These are phyloP conservation scores for Ceratocystiopsis sp. DNA, from an alignment of 2,329 filamentous ascomycete genomes.

Conservation along the genomic window DNA sequence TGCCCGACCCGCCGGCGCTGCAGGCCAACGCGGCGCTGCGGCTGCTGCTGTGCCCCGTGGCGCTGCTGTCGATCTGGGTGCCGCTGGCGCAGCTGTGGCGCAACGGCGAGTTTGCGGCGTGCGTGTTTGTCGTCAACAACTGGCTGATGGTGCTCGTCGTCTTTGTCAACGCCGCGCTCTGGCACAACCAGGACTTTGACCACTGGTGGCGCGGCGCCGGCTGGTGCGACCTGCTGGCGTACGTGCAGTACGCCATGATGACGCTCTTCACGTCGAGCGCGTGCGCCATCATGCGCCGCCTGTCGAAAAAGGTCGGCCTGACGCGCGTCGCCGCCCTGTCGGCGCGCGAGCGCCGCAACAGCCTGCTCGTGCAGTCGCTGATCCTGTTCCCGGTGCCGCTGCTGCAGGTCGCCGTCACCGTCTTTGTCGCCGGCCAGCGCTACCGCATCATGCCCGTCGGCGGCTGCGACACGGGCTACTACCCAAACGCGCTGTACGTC, in stretches of 20 bases:
- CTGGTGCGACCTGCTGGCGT: conserved; percentile 34
- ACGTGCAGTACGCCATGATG: conserved; percentile 18
- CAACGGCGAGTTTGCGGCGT: conserved; percentile 36
- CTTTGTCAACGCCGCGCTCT: conserved; percentile 33
- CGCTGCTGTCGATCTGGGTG: conserved; percentile 29
- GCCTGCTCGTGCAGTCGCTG: conserved; percentile 29
- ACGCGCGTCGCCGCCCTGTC: conserved; percentile 23
- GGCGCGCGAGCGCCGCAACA: conserved; percentile 22
- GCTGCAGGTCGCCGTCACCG: conserved; percentile 30
- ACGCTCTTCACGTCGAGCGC: conserved; percentile 32
- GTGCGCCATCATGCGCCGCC: conserved; percentile 36
- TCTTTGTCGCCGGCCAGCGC: conserved; percentile 28
- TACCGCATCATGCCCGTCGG: conserved; percentile 31
- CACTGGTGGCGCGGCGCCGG: conserved; percentile 34
- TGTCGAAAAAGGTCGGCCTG: conserved; percentile 32
- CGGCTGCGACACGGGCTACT: conserved; percentile 29
- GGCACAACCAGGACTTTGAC: conserved; percentile 32
- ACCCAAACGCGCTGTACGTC: conserved; percentile 29
- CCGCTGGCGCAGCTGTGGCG: conserved; percentile 32
- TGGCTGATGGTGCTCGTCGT: conserved; percentile 30
- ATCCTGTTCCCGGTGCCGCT: conserved; percentile 38
- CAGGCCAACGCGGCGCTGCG: conserved; percentile 30
- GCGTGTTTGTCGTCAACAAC: conserved; percentile 29
- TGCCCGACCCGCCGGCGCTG: conserved; percentile 9
- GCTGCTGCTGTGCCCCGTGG: conserved; percentile 27